These are phyloP conservation scores for Beta vulgaris DNA, from an alignment of 148 eudicot genomes.

Conservation along the genomic window DNA sequence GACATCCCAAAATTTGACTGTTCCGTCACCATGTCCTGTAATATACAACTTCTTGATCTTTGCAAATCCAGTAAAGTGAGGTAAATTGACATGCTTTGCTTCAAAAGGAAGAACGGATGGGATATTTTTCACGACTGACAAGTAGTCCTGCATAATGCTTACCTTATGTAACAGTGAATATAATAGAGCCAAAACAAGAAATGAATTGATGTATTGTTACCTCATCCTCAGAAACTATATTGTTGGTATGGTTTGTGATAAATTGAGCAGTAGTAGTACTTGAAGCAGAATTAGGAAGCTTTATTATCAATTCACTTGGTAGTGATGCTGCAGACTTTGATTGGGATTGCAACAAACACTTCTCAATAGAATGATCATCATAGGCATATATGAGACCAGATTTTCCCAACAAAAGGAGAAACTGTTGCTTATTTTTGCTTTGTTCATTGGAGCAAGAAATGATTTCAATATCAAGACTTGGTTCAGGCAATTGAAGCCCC, in stretches of 20 bases:
- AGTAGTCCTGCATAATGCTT: slow-evolving; percentile 46
- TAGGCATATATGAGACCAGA: slow-evolving; percentile 73
- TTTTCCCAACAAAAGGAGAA: slow-evolving; percentile 68
- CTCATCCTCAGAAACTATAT: slow-evolving; percentile 44
- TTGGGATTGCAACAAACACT: slow-evolving; percentile 63
- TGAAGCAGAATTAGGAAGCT: slow-evolving; percentile 66
- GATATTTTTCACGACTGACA: slow-evolving; percentile 35
- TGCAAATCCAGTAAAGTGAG: slow-evolving; percentile 56
- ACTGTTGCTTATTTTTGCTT: slow-evolving; percentile 60
- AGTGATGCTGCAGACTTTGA: slow-evolving; percentile 62
- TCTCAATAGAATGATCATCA: slow-evolving; percentile 74
- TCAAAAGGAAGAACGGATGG: slow-evolving; percentile 69
- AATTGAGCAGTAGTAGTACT: slow-evolving; percentile 54
- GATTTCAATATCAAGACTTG: slow-evolving; percentile 62
- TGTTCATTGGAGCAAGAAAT: slow-evolving; percentile 48
- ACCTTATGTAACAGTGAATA: slow-evolving; percentile 6
- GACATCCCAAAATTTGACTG: slow-evolving; percentile 84
- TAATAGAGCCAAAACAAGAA: neutral
- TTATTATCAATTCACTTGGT: slow-evolving; percentile 66
- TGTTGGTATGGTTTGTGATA: slow-evolving; percentile 44
- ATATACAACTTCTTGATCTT: slow-evolving; percentile 65
- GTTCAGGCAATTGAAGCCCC: slow-evolving; percentile 75
- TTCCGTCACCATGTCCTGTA: slow-evolving; percentile 85
- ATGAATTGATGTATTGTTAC: slow-evolving; percentile 27
- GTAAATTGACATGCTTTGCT: slow-evolving; percentile 44